A percentile compares a stretch with the other conserved stretches of the same genome.
Evolutionary conservation across 495 filamentous ascomycete genomes (phyloP).

Genomic region (Chaetomium fimeti): DNA sequence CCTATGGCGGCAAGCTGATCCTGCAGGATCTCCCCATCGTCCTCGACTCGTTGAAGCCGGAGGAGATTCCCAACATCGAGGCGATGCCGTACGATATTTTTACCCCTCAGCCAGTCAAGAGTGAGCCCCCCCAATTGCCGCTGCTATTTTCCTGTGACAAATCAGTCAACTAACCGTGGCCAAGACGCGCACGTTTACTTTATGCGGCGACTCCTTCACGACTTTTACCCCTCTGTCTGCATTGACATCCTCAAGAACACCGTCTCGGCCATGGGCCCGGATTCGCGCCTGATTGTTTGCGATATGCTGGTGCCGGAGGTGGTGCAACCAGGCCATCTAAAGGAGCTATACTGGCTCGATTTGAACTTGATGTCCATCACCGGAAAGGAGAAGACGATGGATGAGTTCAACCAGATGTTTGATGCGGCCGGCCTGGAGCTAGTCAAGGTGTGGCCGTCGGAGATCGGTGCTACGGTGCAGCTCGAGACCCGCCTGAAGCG

Average conservation of each 20-base stretch:
- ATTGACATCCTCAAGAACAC: slow-evolving; percentile 47
- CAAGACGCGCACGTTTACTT: slow-evolving; percentile 53
- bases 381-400: slow-evolving; percentile 37
- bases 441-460: slow-evolving; percentile 33
- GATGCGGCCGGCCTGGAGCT: slow-evolving; percentile 32
- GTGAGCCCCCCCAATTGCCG: slow-evolving; percentile 10
- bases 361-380: slow-evolving; percentile 34
- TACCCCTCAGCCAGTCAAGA: slow-evolving; percentile 25
- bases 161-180: background rate
- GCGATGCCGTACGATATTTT: slow-evolving; percentile 27
- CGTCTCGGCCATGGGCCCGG: slow-evolving; percentile 36
- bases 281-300: slow-evolving; percentile 33
- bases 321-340: slow-evolving; percentile 23
- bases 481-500: slow-evolving; percentile 28
- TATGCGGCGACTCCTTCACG: slow-evolving; percentile 54
- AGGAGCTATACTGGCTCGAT: slow-evolving; percentile 32
- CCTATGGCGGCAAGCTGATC: slow-evolving; percentile 26
- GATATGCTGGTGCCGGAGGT: slow-evolving; percentile 35
- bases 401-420: slow-evolving; percentile 33
- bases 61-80: slow-evolving; percentile 24
- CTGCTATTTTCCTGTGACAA: background rate
- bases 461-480: slow-evolving; percentile 21
- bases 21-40: slow-evolving; percentile 30
- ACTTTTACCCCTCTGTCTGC: slow-evolving; percentile 45
- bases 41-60: slow-evolving; percentile 22